Evolutionary conservation across 495 filamentous ascomycete genomes (phyloP), one percentile per base, ranked within the genome.

Genomic region (Jackrogersella minutella): DNA sequence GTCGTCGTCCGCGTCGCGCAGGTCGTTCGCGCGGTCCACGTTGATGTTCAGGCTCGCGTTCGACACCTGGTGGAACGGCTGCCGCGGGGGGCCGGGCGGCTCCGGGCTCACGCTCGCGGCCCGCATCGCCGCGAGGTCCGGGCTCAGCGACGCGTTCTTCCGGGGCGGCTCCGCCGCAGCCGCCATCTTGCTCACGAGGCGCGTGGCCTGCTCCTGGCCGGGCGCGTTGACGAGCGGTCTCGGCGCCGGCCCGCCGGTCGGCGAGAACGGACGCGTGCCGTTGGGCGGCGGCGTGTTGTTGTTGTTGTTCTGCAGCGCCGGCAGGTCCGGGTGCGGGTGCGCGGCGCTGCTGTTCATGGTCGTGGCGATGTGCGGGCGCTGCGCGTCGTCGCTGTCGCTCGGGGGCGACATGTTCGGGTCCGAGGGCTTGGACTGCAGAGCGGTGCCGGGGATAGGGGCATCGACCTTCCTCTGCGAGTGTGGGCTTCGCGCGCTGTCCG

Each of bases 21-120:
- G 53, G 21, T 62, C 53, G 33, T 71, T 71, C 14, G 68, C 65
- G 11, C 60, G 63, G 9, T 69, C 71, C 1, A 73, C 44, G 9
- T 69, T 63, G 5, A 71, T 64, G n/a, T 62, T 66, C 6, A 72
- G 53, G 16, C 64, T 70, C 9, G 28, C 33, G 22, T 53, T 64
- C 10, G 70, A 70, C 6, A 57, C 68, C 16, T 77, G 74, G 54
- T 76, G 77, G 49, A 34, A 52, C 10, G 58, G 65, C 5, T 21
- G 24, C 10, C 21, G 47, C 28, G 28, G 62, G 13, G 60, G 62
- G 7, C 60, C 44, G 0, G 64, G 34, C 1, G 78, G 76, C 44
- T 75, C 73, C 3, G 76, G 76, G 44, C 77, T 79, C 2, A 80
- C 68, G 37, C 66, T 72, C 10, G 44, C 46, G 7, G 66, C 71